Evolutionary conservation across 495 filamentous ascomycete genomes (phyloP), one percentile per base, ranked within the genome.

Genomic region (Lasiosphaeria ovina): DNA sequence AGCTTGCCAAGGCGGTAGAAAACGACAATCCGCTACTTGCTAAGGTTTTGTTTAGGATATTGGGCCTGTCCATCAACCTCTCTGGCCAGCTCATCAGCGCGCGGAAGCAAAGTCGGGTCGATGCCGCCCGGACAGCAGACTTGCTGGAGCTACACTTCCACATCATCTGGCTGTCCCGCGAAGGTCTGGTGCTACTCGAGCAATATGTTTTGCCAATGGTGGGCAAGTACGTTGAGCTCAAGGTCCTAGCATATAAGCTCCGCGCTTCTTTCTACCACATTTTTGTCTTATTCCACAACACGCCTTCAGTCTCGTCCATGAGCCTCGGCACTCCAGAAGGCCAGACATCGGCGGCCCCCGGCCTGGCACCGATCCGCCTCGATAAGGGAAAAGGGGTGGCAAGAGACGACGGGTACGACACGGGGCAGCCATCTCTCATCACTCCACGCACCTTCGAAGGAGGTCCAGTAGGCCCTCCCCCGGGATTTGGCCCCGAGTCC

Each of bases 221-320:
- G 0, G 78, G 82, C 32, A 77, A 81, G 44, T 87, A 85, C 65
- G 73, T 85, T 66, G 93, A 90, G 72, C 83, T 92, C 24, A 91
- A 91, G 65, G 92, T 98, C 9, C 83, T 98, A 54, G 85, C 89
- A 7, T 89, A 89, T 74, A 98, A 98, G 75, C 83, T 98, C 24
- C 87, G 91, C 59, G 94, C 95, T 6, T 92, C 88, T 33, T 96
- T 97, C 67, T 93, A 94, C 66, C 94, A 98, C 76, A 91, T 98
- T 60, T 97, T 96, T 69, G 96, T 96, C 54, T 82, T 97, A 14
- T 98, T 97, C 70, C 91, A 96, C 76, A 96, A 97, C 74, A 75
- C 78, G 6, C 82, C 82, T 1, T 70, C 76, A 0, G 75, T 84
- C 2, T 78, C 77, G 3, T 52, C 66, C 31, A 70, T 77, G 64